Conservation (phyloP, 208 protist genomes). For the Porcisia deanei region DNA sequence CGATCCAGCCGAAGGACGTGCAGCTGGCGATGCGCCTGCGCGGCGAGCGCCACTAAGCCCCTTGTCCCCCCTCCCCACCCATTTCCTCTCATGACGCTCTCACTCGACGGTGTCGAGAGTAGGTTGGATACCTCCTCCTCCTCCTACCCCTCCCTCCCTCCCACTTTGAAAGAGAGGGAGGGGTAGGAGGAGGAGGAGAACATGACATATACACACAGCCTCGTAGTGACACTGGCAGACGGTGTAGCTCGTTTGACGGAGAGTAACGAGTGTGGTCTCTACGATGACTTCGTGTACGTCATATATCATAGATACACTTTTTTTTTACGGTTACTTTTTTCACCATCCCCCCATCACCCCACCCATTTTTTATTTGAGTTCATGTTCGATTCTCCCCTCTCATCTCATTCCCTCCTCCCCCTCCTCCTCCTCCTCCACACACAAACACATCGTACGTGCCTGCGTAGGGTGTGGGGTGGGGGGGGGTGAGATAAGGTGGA, state of each 20-base stretch:
- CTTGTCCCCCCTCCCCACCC: too few relatives aligned
- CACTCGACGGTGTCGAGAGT: too few relatives aligned
- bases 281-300: too few relatives aligned
- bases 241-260: too few relatives aligned
- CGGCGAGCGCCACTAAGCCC: slow-evolving; percentile 55
- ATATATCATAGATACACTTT: slow-evolving; percentile 17
- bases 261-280: too few relatives aligned
- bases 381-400: not conserved
- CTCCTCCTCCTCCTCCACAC: not conserved
- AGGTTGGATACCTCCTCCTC: not conserved
- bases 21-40: slow-evolving; percentile 66
- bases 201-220: not conserved
- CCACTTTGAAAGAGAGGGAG: not conserved
- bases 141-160: slow-evolving; percentile 7
- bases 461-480: too few relatives aligned
- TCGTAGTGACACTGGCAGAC: too few relatives aligned
- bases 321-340: not conserved
- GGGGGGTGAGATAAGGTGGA: not conserved
- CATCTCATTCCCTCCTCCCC: not conserved
- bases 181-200: not conserved
- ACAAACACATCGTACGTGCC: not conserved
- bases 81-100: too few relatives aligned
- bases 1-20: slow-evolving; percentile 81
- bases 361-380: not conserved
- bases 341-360: not conserved